Base-by-base conservation (phyloP, 2,329 filamentous ascomycete genomes). In the Chrysosporium queenslandicum region DNA sequence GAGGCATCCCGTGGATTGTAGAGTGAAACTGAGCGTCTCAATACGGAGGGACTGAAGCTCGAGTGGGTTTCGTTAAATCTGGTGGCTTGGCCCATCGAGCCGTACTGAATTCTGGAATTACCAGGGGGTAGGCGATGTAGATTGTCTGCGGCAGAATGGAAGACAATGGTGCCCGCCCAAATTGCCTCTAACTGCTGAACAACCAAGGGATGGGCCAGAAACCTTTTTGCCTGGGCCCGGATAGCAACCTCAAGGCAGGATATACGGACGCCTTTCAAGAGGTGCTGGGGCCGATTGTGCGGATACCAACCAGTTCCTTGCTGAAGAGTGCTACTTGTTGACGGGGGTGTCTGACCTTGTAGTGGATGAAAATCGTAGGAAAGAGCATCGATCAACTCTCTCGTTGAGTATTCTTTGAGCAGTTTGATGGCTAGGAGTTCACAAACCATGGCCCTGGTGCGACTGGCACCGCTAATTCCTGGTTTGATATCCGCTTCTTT, bases 111-210 rank as follows among this genome's bases (percentile, higher is more conserved):
- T 46, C 50, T 56, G 6, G 61, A 62, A 1, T 14, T 41, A 20
- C 67, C 63, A 6, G 70, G 66, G 27, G 74, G 76, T 45, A 71
- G 70, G 40, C 88, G 82, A 66, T 96, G 91, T 21, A 96, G 72
- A 58, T 80, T 86, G 66, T 96, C 90, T 4, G 88, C 87, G 11
- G 85, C 82, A 1, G 88, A 92, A 68, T 95, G 89, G 64, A 97
- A 96, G 59, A 92, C 89, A 58, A 97, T 92, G 16, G 86, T 91
- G 25, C 91, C 91, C 18, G 88, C 91, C 91, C 91, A 97, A 56
- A 97, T 95, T 41, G 89, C 90, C 68, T 96, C 89, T n/a, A 97
- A 76, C 64, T 96, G 90, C 67, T 94, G 88, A 7, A 96, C 85
- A 0, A 96, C 89, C 2, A 96, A 75, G 0, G 91, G 90, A 63